phyloP scores from a whole-genome alignment of 2,329 filamentous ascomycete genomes.

The Paecilomyces formosus region DNA sequence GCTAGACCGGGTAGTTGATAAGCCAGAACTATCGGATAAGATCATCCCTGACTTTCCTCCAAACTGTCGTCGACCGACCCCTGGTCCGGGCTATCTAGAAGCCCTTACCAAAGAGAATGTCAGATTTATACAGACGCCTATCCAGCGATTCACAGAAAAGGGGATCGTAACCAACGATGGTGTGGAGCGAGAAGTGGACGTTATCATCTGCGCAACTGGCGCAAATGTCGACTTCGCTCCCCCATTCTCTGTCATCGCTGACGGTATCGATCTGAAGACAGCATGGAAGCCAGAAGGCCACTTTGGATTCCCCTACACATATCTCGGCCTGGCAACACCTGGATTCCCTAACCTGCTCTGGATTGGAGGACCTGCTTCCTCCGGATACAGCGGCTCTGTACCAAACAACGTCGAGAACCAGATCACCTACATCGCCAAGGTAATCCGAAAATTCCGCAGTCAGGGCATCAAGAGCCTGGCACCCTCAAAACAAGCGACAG shows the following conservation, averaged over 20 bases:
- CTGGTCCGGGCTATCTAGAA: slow-evolving; percentile 61
- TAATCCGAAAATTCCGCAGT: slow-evolving; percentile 58
- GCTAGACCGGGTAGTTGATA: slow-evolving; percentile 44
- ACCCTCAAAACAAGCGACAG: slow-evolving; percentile 52
- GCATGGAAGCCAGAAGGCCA: slow-evolving; percentile 51
- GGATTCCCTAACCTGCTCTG: slow-evolving; percentile 63
- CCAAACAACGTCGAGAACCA: slow-evolving; percentile 62
- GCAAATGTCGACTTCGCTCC: slow-evolving; percentile 54
- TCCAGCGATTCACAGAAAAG: slow-evolving; percentile 50
- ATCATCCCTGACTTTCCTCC: slow-evolving; percentile 58
- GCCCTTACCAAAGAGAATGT: slow-evolving; percentile 56
- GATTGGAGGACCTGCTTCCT: slow-evolving; percentile 53
- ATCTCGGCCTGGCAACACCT: slow-evolving; percentile 56
- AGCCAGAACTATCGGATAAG: slow-evolving; percentile 49
- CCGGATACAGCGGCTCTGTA: slow-evolving; percentile 57
- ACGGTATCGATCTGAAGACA: slow-evolving; percentile 46
- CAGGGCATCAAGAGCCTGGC: slow-evolving; percentile 59
- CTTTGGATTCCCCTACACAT: slow-evolving; percentile 60
- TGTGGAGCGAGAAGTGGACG: slow-evolving; percentile 50
- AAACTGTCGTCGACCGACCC: slow-evolving; percentile 58
- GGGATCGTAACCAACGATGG: slow-evolving; percentile 57
- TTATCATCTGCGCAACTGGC: slow-evolving; percentile 62
- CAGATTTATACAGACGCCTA: slow-evolving; percentile 51
- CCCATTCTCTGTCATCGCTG: slow-evolving; percentile 52
- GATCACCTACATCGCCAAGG: slow-evolving; percentile 56